phyloP scores from a whole-genome alignment of 139 green algal species.

The Chloropicon primus region DNA sequence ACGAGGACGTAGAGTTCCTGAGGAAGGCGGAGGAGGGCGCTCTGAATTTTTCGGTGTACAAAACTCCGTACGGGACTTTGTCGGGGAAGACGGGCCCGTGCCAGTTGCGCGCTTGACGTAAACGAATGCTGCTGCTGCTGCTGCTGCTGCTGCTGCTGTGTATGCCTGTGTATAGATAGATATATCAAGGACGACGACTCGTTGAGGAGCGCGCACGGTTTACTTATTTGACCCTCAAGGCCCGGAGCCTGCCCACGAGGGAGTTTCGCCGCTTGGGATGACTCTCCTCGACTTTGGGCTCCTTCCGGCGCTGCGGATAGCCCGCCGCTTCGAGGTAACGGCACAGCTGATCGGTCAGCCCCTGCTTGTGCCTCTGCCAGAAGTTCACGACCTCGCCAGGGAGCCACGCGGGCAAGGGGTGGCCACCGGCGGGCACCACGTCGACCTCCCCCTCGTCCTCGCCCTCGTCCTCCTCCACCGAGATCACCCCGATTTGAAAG shows the following conservation, averaged over 20 bases:
- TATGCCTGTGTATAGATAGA: too few relatives aligned
- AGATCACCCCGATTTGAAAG: conserved; percentile 15
- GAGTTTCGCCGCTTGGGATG: too few relatives aligned
- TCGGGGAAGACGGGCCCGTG: not conserved
- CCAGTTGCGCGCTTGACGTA: too few relatives aligned
- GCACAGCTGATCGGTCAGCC: not conserved
- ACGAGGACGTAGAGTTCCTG: not conserved
- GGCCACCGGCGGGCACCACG: not conserved
- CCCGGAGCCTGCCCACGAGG: too few relatives aligned
- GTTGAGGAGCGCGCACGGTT: too few relatives aligned
- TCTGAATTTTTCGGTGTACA: not conserved
- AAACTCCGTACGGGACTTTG: not conserved
- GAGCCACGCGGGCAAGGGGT: not conserved
- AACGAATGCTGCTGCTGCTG: too few relatives aligned
- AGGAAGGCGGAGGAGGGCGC: not conserved
- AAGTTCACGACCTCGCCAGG: not conserved
- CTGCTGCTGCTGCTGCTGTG: too few relatives aligned
- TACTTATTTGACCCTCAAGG: too few relatives aligned
- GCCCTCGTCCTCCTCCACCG: not conserved
- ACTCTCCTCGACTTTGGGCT: too few relatives aligned
- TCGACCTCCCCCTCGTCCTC: not conserved
- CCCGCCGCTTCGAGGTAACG: not conserved
- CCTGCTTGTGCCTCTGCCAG: not conserved
- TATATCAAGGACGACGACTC: too few relatives aligned
- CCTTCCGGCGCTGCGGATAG: not conserved